Evolutionary conservation across 1,139 yeast species (phyloP), one percentile per base, ranked within the genome.

Genomic region (Pichia sp.): DNA sequence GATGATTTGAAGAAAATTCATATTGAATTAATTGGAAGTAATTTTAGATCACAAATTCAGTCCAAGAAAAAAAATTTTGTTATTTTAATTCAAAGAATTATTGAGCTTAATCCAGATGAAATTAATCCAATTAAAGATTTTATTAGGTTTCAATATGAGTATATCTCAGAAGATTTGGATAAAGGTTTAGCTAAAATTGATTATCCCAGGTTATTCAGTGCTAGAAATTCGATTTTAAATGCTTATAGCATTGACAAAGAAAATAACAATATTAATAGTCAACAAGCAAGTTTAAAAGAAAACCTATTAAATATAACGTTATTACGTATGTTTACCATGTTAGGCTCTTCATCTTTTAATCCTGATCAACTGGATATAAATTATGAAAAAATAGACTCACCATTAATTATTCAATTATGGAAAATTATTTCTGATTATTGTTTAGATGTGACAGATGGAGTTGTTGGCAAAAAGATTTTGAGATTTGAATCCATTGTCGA

Each of bases 61-160:
- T 55, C 56, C 15, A 61, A 62, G n/a, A 65, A 65, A 11, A 66
- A 62, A 40, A 73, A 74, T 45, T 82, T 82, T 59, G 67, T 82
- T 36, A 73, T 75, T 13, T 66, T 79, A 22, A 77, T 85, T 27
- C 74, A 77, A 39, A 79, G 77, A 56, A 67, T 86, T 32, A 67
- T 82, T 46, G 86, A 81, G 50, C 65, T 82, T 22, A 83, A 79
- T 13, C 73, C 73, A 3, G 74, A 70, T 40, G 80, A 78, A 50
- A 16, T 16, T 16, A 83, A 79, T 57, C 94, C 95, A 2, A 80
- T 83, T 18, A 65, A 70, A 44, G 80, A 75, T 42, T 85, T 88
- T 77, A 70, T 82, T 30, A 68, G 73, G 40, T 64, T 73, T 18
- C 81, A 76, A 53, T 68, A 72, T 46, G 64, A 67, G 22, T 61